Evolutionary conservation across 139 green algal genomes (phyloP), one percentile per base, ranked within the genome.

Genomic region (Zygnema circumcarinatum): DNA sequence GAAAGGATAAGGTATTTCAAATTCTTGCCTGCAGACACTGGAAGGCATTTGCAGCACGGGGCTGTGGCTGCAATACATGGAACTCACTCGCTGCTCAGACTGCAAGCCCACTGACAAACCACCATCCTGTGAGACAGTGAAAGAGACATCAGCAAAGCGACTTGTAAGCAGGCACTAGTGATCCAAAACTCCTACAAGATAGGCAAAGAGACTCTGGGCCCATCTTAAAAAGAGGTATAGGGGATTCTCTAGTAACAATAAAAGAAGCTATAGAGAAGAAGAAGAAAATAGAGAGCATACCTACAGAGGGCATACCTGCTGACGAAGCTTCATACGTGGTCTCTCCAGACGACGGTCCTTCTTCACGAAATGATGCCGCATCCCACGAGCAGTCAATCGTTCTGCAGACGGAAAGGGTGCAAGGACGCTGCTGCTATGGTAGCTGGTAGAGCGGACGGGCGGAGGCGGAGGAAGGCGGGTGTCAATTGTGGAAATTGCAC

Each of bases 61-160:
- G 11, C 35, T 78, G 69, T 78, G 69, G 69, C 69, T 78, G 69
- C 69, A 78, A 16, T 52, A 78, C 69, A 41, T 78, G 11, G 69
- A 78, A 41, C 47, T 16, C 16, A 16, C 16, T 62, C 47, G 47
- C n/a, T n/a, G n/a, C 16, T 62, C 47, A 62, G 47, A 62, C 47
- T 62, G 47, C 7, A 62, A 62, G 7, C 47, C 47, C 7, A n/a
- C n/a, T n/a, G n/a, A n/a, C n/a, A n/a, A n/a, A n/a, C n/a, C n/a
- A n/a, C n/a, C n/a, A n/a, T n/a, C n/a, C n/a, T n/a, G n/a, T n/a
- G n/a, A n/a, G n/a, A n/a, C n/a, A n/a, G n/a, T n/a, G n/a, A n/a
- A n/a, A n/a, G n/a, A n/a, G n/a, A n/a, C n/a, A n/a, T n/a, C n/a
- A n/a, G n/a, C n/a, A n/a, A n/a, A n/a, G n/a, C n/a, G n/a, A n/a